A percentile compares a stretch with the other conserved stretches of the same genome.
These are phyloP conservation scores for Carex kokanica DNA, from an alignment of 176 grass and related monocot species.

Conservation along the genomic window DNA sequence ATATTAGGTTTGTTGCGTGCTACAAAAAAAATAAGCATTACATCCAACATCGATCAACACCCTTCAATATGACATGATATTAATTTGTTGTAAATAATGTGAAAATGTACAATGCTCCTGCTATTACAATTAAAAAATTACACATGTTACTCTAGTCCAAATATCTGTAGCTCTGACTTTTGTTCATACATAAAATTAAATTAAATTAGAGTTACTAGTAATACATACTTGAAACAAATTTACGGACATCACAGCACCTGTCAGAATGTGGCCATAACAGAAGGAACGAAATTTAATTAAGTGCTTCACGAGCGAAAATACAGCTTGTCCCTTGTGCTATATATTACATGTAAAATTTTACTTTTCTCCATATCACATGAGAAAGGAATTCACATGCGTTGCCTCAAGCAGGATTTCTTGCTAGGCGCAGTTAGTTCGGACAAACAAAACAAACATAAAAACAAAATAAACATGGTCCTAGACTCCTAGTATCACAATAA, in stretches of 20 bases:
- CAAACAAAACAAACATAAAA: not conserved
- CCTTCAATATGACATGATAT: too few species aligned
- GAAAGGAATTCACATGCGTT: not conserved
- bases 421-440: not conserved
- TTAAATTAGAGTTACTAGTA: too few species aligned
- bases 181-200: not conserved
- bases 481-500: not conserved
- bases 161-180: not conserved
- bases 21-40: too few species aligned
- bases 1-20: too few species aligned
- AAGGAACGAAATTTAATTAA: not conserved
- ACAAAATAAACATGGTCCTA: constrained; percentile 11
- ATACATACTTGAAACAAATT: not conserved
- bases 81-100: too few species aligned
- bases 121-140: too few species aligned
- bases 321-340: not conserved
- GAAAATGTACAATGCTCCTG: too few species aligned
- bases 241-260: not conserved
- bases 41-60: too few species aligned
- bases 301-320: not conserved
- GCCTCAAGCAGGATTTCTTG: not conserved
- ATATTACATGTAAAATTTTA: not conserved
- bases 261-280: not conserved
- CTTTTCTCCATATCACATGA: not conserved
- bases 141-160: too few species aligned